Conservation (phyloP, 768 basidiomycete species). For the Trametes sanguinea region DNA sequence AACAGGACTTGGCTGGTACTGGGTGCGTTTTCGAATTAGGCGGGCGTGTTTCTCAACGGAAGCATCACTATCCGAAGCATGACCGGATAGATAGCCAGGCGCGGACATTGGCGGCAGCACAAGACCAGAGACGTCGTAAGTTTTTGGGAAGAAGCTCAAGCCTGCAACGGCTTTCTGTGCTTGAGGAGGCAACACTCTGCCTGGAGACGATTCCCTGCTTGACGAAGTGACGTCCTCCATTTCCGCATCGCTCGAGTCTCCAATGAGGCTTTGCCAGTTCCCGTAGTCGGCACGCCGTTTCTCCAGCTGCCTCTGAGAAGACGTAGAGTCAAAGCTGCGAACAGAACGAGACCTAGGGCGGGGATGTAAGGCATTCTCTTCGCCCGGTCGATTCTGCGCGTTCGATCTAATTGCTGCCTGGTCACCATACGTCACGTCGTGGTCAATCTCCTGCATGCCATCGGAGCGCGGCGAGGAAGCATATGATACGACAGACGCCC, state of each 20-base stretch:
- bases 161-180: background rate
- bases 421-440: background rate
- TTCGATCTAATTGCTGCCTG: background rate
- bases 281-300: slow-evolving; percentile 16
- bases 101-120: background rate
- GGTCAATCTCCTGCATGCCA: background rate
- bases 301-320: background rate
- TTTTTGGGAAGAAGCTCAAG: background rate
- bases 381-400: background rate
- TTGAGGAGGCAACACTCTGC: slow-evolving; percentile 1
- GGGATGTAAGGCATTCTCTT: background rate
- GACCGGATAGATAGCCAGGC: background rate
- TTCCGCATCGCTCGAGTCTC: slow-evolving; percentile 18
- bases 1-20: background rate
- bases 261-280: slow-evolving; percentile 12
- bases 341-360: background rate
- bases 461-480: slow-evolving; percentile 2
- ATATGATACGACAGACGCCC: slow-evolving; percentile 6
- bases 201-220: slow-evolving; percentile 16
- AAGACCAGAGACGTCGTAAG: background rate
- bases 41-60: background rate
- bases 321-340: background rate
- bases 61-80: background rate
- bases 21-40: background rate
- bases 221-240: slow-evolving; percentile 5